Percentiles rank a stretch among this genome's conserved stretches.
Evolutionary conservation across 2,329 filamentous ascomycete genomes (phyloP).

Genomic region (Emmonsiellopsis sp.): DNA sequence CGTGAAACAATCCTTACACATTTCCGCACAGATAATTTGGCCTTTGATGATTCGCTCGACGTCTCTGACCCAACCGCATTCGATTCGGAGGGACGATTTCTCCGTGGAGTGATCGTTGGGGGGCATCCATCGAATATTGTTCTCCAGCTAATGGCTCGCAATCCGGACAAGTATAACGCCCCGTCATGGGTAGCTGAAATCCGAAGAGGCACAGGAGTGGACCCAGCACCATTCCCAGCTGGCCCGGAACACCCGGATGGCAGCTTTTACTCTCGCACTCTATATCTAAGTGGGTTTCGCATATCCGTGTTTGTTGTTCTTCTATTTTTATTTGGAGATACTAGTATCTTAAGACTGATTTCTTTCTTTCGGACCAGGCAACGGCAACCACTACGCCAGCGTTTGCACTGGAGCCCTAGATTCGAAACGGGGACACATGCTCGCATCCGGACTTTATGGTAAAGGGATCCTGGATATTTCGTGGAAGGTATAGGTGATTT

Average conservation of each 20-base stretch:
- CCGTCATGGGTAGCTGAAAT: conserved; percentile 13
- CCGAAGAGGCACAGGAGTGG: conserved; percentile 9
- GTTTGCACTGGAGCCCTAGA: conserved; percentile 11
- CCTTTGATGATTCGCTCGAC: conserved; percentile 10
- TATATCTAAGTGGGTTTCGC: conserved; percentile 10
- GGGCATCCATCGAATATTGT: conserved; percentile 8
- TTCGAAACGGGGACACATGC: conserved; percentile 11
- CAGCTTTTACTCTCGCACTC: conserved; percentile 8
- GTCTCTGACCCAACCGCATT: conserved; percentile 10
- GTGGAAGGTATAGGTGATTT: not conserved
- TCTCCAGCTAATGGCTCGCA: conserved; percentile 9
- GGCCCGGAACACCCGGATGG: conserved; percentile 5
- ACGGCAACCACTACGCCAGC: conserved; percentile 10
- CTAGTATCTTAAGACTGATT: not conserved
- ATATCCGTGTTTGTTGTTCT: not conserved
- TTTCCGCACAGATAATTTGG: conserved; percentile 12
- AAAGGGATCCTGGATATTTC: conserved; percentile 12
- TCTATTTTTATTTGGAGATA: not conserved
- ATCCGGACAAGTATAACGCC: conserved; percentile 7
- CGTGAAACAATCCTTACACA: conserved; percentile 7
- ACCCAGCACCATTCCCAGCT: conserved; percentile 11
- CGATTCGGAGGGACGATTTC: conserved; percentile 9
- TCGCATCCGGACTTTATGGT: conserved; percentile 10
- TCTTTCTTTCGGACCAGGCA: conserved; percentile 5
- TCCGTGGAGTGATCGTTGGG: conserved; percentile 10